Evolutionary conservation across 768 basidiomycete species (phyloP).

Genomic region (Mycena rosella): DNA sequence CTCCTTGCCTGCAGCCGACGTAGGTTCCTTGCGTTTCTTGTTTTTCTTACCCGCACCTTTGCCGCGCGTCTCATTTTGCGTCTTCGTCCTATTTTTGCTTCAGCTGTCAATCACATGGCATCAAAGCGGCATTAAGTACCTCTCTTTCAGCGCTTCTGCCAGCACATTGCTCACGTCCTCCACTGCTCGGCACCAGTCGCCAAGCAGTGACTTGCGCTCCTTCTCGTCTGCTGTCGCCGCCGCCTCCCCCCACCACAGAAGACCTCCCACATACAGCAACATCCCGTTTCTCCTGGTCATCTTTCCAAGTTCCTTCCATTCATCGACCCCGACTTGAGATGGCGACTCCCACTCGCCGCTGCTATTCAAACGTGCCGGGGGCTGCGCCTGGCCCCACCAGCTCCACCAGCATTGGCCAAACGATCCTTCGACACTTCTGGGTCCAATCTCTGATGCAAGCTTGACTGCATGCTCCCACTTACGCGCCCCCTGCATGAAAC

Average conservation of each 20-base stretch:
- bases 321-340: background rate
- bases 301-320: conserved; percentile 1
- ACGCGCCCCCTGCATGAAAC: background rate
- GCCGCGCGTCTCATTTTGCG: too few relatives aligned
- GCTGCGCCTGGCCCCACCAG: conserved; percentile 5
- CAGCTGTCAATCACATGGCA: background rate
- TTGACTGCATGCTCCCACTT: background rate
- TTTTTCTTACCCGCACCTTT: too few relatives aligned
- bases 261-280: background rate
- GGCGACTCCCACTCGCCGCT: background rate
- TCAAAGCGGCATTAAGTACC: background rate
- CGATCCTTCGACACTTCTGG: background rate
- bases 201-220: background rate
- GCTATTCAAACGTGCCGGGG: background rate
- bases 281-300: conserved; percentile 11
- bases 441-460: background rate
- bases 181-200: background rate
- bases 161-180: background rate
- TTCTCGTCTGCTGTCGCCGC: background rate
- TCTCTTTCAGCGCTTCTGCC: background rate
- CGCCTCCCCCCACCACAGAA: conserved; percentile 26
- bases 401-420: conserved; percentile 1
- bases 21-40: too few relatives aligned
- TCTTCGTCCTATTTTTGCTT: background rate
- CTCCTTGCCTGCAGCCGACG: background rate